Percentiles rank a stretch among this genome's conserved stretches.
Evolutionary conservation across 148 eudicot species (phyloP).

Genomic region (Mesembryanthemum crystallinum): DNA sequence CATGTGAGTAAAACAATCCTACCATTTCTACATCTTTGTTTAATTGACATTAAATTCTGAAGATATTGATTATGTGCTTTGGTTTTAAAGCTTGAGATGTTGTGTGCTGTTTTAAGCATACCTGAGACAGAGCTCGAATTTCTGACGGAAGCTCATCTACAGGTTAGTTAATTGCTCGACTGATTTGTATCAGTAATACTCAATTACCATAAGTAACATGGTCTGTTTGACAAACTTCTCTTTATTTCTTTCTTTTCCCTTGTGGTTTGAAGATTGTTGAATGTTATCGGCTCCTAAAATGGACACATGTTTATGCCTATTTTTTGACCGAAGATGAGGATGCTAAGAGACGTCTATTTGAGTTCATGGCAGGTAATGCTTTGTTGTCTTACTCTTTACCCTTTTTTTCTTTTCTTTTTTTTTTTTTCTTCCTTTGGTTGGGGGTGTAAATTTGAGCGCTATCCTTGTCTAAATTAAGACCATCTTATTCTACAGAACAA

Average conservation of each 20-base stretch:
- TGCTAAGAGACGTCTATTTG: slow-evolving; percentile 39
- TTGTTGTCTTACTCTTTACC: neutral
- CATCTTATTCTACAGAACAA: slow-evolving; percentile 22
- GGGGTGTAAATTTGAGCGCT: neutral
- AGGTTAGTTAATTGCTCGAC: slow-evolving; percentile 8
- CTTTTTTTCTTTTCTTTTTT: too few relatives aligned
- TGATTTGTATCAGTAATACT: too few relatives aligned
- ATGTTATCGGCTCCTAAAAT: slow-evolving; percentile 57
- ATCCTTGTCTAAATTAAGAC: neutral
- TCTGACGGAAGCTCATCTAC: slow-evolving; percentile 24
- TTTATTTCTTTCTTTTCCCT: neutral
- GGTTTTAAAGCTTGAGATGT: neutral
- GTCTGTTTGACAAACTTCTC: too few relatives aligned
- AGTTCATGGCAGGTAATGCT: slow-evolving; percentile 50
- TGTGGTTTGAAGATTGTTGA: slow-evolving; percentile 37
- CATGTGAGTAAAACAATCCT: slow-evolving; percentile 7
- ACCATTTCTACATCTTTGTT: neutral
- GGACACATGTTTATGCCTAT: slow-evolving; percentile 57
- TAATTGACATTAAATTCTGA: neutral
- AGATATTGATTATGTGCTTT: neutral
- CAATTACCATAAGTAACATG: too few relatives aligned
- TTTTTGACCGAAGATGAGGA: slow-evolving; percentile 37
- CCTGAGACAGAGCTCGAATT: slow-evolving; percentile 7
- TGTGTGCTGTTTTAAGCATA: neutral
- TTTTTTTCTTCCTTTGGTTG: neutral